Conservation (phyloP, 225 moss, liverwort and hornwort species). For the Polytrichum formosum region DNA sequence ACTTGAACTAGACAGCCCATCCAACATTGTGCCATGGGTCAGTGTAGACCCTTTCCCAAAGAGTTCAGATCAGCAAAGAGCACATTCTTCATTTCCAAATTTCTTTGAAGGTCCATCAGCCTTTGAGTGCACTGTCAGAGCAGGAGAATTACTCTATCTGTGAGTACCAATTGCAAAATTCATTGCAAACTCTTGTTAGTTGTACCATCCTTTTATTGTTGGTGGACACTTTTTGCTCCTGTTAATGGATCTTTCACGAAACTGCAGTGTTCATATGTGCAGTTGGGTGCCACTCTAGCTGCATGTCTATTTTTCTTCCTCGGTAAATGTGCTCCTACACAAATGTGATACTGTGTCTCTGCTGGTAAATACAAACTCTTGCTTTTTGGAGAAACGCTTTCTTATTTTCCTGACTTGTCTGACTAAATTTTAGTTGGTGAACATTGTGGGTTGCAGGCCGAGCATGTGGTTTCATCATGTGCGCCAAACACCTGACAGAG, state of each 20-base stretch:
- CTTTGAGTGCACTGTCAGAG: slow-evolving; percentile 80
- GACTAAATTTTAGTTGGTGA: neutral
- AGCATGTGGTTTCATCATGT: slow-evolving; percentile 99
- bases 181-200: too few species aligned
- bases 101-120: slow-evolving; percentile 66
- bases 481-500: slow-evolving; percentile 66
- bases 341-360: too few species aligned
- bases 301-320: too few species aligned
- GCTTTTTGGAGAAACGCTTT: too few species aligned
- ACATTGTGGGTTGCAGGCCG: slow-evolving; percentile 42
- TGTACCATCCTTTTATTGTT: too few species aligned
- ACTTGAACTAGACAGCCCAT: slow-evolving; percentile 45
- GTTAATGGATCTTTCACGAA: too few species aligned
- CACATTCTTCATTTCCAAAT: slow-evolving; percentile 38
- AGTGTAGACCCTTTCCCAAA: slow-evolving; percentile 71
- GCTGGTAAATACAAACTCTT: too few species aligned
- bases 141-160: slow-evolving; percentile 85
- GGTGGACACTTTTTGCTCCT: too few species aligned
- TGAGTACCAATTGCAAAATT: slow-evolving; percentile 26
- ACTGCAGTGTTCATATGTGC: too few species aligned
- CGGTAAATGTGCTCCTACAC: too few species aligned
- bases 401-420: neutral
- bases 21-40: slow-evolving; percentile 77
- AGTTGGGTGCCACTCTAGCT: too few species aligned
- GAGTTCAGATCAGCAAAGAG: slow-evolving; percentile 21